Base-by-base conservation (phyloP, 2,329 filamentous ascomycete species). In the Penicillium sp. region DNA sequence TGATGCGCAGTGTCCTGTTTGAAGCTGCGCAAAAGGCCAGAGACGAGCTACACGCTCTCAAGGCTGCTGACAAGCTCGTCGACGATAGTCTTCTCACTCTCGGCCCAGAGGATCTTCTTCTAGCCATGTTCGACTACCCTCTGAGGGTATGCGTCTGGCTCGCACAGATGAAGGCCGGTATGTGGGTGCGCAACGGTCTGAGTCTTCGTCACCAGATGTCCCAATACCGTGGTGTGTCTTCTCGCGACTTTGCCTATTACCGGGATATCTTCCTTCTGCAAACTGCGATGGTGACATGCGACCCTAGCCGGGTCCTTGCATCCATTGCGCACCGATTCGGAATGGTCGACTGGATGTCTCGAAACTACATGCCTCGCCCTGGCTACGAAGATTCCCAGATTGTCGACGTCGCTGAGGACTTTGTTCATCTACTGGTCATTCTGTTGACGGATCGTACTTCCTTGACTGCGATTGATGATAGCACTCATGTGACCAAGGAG, bases 101-200 rank as follows among this genome's bases (percentile, higher is more conserved):
- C 22, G 74, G 73, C 0, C 72, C 85, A 0, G 87, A 95, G 59
- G 89, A 95, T 64, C 84, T 90, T 60, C 74, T 95, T 18, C 83
- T 95, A 66, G 85, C 87, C 1, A 81, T 89, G 42, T 95, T 98
- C 61, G 93, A 98, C 66, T 95, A 88, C 60, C 91, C 94, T 0
- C 75, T 98, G 3, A 81, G 94, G 42, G 90, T 97, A 0, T 96
- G 89, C 65, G 89, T 89, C 16, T 98, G 93, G 93, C 76, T 98
- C 26, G 87, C 93, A 5, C 94, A 98, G 72, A 97, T 98, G 82
- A 95, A 95, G 67, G 89, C 91, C 14, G 88, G 89, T 42, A 95
- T 97, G 84, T 98, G 94, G 93, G 91, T 98, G 53, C 84, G 93
- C 46, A 98, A 98, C 64, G 93, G 93, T 2, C 89, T 98, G 63